Evolutionary conservation across 495 filamentous ascomycete species (phyloP), one percentile per base, ranked within the genome.

Genomic region (Penicillium paxilli): DNA sequence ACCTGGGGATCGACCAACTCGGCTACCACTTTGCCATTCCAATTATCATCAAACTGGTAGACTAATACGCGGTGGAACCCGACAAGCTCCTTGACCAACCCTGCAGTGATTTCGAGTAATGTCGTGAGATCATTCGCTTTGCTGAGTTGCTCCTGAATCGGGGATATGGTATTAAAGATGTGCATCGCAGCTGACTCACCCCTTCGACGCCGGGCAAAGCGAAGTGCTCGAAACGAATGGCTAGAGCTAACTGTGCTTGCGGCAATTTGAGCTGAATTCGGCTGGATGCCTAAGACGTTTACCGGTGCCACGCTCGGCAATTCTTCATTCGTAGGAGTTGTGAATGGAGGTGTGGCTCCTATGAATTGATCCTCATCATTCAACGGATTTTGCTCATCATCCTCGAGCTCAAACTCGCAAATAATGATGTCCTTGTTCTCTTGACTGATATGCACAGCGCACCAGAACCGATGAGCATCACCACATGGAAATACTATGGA

Each of bases 21-120:
- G 1, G 90, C 87, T 40, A 96, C 91, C 3, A 95, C 90, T 42
- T 80, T 82, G 0, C 90, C 90, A 63, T 93, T 93, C 72, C 83
- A 90, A 1, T 74, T 60, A 24, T 81, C 71, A 64, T 96, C 91
- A 58, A 96, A 96, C 63, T 92, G 90, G 64, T 95, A 96, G 19
- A 96, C 79, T 87, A 96, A 89, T 23, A 95, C 88, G 7, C 90
- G 87, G 62, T 95, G 91, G 62, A 96, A 96, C 0, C 91, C 90
- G 0, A 89, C 92, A 30, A 96, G 67, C 55, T 96, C 91, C 61
- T 92, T 69, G 7, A 66, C 69, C 1, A 69, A 45, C 2, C 69
- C 64, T 0, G 62, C 54, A 0, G 64, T 62, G 2, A 57, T 63
- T 21, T 68, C 61, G 12, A 72, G 45, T 2, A 72, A 55, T 87